Evolutionary conservation across 116 monocot genomes (phyloP).

Genomic region (Zostera marina): DNA sequence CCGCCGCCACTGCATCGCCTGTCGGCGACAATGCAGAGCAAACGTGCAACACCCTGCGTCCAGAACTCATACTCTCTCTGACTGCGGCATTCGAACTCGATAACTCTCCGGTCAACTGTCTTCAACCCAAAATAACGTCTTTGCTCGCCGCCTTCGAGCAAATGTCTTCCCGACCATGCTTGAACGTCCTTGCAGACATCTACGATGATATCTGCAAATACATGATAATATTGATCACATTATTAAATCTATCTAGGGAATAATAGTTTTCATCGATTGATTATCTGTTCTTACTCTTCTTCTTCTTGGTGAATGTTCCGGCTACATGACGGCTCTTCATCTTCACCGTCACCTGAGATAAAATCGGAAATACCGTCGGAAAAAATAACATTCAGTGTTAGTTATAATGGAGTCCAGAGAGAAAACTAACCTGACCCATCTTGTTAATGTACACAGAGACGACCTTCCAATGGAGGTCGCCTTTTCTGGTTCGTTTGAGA

Average conservation of each 20-base stretch:
- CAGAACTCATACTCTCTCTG: conserved; percentile 67
- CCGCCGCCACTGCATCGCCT: conserved; percentile 6
- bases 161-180: conserved; percentile 75
- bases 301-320: conserved; percentile 94
- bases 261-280: no score
- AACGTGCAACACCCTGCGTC: conserved; percentile 61
- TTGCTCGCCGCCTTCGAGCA: conserved; percentile 66
- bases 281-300: conserved; percentile 45
- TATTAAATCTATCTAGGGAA: no score
- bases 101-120: conserved; percentile 50
- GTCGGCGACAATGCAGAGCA: conserved; percentile 32
- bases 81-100: conserved; percentile 85
- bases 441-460: conserved; percentile 72
- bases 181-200: conserved; percentile 57
- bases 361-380: not conserved
- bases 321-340: conserved; percentile 94
- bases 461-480: conserved; percentile 81
- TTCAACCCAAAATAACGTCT: conserved; percentile 76
- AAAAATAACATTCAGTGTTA: not conserved
- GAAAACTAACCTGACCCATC: conserved; percentile 37
- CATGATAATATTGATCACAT: no score
- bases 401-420: not conserved
- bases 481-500: conserved; percentile 86
- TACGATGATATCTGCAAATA: conserved; percentile 39
- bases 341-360: conserved; percentile 66